These are phyloP conservation scores for Phalaenopsis hybrid DNA, from an alignment of 116 monocot species.

Conservation along the genomic window DNA sequence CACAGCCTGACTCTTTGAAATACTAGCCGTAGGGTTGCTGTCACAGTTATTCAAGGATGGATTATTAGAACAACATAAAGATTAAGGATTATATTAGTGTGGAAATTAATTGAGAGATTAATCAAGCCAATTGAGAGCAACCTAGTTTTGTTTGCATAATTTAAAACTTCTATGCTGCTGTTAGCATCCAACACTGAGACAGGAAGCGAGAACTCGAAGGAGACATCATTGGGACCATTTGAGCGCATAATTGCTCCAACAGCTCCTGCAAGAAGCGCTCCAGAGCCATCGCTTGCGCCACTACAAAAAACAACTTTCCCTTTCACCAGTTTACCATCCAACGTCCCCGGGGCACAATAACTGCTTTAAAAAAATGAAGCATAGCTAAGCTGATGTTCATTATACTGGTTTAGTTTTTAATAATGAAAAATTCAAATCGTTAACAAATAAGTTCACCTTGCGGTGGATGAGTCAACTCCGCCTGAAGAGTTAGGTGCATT, in stretches of 20 bases:
- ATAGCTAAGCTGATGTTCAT: not conserved
- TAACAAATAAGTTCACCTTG: constrained; percentile 6
- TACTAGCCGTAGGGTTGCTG: constrained; percentile 16
- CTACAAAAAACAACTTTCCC: constrained; percentile 12
- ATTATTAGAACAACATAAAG: not conserved
- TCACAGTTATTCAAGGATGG: not conserved
- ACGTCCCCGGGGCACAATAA: not conserved
- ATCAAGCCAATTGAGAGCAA: not conserved
- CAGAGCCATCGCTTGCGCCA: not conserved
- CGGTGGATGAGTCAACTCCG: not conserved
- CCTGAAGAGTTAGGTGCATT: not conserved
- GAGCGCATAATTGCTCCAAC: not conserved
- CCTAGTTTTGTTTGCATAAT: constrained; percentile 6
- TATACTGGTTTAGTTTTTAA: not conserved
- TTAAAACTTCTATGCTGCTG: not conserved
- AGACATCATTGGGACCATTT: not conserved
- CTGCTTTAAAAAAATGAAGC: not conserved
- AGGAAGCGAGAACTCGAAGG: not conserved
- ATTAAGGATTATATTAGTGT: not conserved
- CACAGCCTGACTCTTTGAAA: constrained; percentile 12
- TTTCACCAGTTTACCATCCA: not conserved
- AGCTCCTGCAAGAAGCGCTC: not conserved
- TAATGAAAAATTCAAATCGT: no score
- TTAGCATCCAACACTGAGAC: not conserved
- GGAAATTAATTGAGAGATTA: not conserved